These are phyloP conservation scores for Xylariaceae sp. DNA, from an alignment of 2,329 filamentous ascomycete genomes.

Conservation along the genomic window DNA sequence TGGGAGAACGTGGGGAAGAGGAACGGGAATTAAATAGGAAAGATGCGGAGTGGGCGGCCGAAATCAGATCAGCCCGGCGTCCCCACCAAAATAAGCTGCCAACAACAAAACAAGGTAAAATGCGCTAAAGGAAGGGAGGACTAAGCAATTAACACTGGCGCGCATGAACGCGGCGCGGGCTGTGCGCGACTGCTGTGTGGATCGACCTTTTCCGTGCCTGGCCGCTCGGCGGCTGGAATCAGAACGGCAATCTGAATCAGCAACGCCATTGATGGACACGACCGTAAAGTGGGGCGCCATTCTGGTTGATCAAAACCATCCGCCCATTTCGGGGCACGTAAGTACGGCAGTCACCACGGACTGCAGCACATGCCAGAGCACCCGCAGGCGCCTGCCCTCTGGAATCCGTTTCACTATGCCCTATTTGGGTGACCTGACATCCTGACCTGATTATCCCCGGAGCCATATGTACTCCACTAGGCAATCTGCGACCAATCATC, in stretches of 20 bases:
- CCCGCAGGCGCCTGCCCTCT: slow-evolving; percentile 9
- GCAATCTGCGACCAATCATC: slow-evolving; percentile 26
- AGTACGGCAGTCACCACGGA: neutral
- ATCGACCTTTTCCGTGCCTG: slow-evolving; percentile 5
- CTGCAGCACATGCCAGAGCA: slow-evolving; percentile 3
- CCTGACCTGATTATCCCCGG: no score
- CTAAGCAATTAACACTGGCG: neutral
- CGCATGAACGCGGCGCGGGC: slow-evolving; percentile 11
- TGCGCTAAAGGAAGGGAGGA: neutral
- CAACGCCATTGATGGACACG: no score
- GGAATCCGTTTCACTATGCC: slow-evolving; percentile 9
- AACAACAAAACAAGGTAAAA: neutral
- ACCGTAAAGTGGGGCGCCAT: neutral
- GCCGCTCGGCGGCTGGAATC: neutral
- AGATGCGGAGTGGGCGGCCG: slow-evolving; percentile 22
- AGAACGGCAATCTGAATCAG: slow-evolving; percentile 9
- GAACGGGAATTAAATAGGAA: slow-evolving; percentile 27
- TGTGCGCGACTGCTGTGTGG: slow-evolving; percentile 15
- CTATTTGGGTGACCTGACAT: slow-evolving; percentile 8
- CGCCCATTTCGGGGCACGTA: neutral
- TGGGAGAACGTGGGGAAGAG: slow-evolving; percentile 31
- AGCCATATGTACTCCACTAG: no score
- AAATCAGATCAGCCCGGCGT: slow-evolving; percentile 35
- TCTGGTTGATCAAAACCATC: slow-evolving; percentile 19
- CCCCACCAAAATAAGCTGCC: no score